A percentile compares a stretch with the other conserved stretches of the same genome.
Evolutionary conservation across 2,329 filamentous ascomycete genomes (phyloP).

Genomic region (Anisogramma anomala): DNA sequence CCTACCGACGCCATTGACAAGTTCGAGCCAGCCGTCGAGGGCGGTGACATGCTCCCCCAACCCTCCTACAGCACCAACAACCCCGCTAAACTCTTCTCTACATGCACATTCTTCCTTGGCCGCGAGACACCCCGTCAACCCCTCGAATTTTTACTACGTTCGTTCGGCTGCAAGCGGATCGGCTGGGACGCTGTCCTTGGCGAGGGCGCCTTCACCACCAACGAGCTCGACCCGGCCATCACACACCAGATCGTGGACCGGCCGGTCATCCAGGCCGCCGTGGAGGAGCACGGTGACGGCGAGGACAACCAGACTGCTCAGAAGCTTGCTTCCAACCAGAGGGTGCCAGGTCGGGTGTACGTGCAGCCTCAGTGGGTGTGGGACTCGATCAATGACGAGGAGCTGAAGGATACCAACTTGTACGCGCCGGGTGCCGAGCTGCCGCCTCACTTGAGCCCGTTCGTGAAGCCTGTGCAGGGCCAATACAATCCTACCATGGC

Average conservation of each 20-base stretch:
- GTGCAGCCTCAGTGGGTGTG: slow-evolving; percentile 98
- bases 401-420: slow-evolving; percentile 72
- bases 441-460: slow-evolving; percentile 90
- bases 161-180: slow-evolving; percentile 91
- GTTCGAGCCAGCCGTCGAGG: slow-evolving; percentile 73
- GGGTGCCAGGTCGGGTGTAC: slow-evolving; percentile 85
- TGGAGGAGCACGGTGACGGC: slow-evolving; percentile 35
- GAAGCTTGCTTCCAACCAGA: slow-evolving; percentile 49
- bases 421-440: slow-evolving; percentile 85
- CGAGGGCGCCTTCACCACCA: slow-evolving; percentile 81
- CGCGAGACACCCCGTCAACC: slow-evolving; percentile 85
- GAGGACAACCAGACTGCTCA: slow-evolving; percentile 53
- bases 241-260: slow-evolving; percentile 96
- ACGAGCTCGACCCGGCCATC: slow-evolving; percentile 78
- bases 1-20: slow-evolving; percentile 66
- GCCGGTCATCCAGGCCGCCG: slow-evolving; percentile 56
- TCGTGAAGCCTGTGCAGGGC: slow-evolving; percentile 77
- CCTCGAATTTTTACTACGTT: slow-evolving; percentile 82
- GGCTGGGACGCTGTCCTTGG: slow-evolving; percentile 90
- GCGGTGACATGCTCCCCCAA: slow-evolving; percentile 77
- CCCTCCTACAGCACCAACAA: slow-evolving; percentile 56
- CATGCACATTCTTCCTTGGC: slow-evolving; percentile 85
- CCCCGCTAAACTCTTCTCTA: slow-evolving; percentile 67
- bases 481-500: slow-evolving; percentile 84
- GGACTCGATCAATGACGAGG: slow-evolving; percentile 90